A percentile compares a stretch with the other conserved stretches of the same genome.
Evolutionary conservation across 2,329 filamentous ascomycete genomes (phyloP).

Genomic region (Trichoderma harzianum): DNA sequence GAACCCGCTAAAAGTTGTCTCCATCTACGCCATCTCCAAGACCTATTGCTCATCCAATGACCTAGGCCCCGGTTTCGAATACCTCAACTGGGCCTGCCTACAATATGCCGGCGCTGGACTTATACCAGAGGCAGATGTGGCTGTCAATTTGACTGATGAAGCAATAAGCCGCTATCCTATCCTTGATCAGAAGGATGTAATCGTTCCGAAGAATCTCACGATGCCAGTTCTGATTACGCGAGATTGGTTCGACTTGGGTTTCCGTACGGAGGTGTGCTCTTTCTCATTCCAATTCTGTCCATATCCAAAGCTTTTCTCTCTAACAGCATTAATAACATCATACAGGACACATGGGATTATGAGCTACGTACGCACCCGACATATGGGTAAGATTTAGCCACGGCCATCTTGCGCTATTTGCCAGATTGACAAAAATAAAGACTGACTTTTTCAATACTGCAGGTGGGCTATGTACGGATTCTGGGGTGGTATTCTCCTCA

Average conservation of each 20-base stretch:
- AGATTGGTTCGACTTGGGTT: not conserved
- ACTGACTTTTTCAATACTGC: not conserved
- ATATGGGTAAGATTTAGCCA: not conserved
- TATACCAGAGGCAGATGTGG: not conserved
- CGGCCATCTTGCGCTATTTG: not conserved
- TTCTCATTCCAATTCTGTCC: not conserved
- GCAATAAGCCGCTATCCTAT: not conserved
- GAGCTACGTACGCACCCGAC: not conserved
- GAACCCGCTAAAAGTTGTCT: not conserved
- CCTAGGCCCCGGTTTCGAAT: not conserved
- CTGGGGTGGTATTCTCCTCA: not conserved
- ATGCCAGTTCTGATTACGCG: not conserved
- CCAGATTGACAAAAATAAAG: not conserved
- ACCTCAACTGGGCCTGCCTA: not conserved
- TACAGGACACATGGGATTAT: not conserved
- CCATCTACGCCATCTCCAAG: not conserved
- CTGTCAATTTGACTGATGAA: not conserved
- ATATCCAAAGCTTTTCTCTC: not conserved
- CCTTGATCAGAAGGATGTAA: not conserved
- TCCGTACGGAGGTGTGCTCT: not conserved
- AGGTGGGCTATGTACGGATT: conserved; percentile 4
- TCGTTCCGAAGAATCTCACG: not conserved
- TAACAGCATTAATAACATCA: not conserved
- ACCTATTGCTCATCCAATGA: not conserved
- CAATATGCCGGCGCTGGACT: not conserved